Base-by-base conservation (phyloP, 1,284 basidiomycete species). In the Trametes versicolor region DNA sequence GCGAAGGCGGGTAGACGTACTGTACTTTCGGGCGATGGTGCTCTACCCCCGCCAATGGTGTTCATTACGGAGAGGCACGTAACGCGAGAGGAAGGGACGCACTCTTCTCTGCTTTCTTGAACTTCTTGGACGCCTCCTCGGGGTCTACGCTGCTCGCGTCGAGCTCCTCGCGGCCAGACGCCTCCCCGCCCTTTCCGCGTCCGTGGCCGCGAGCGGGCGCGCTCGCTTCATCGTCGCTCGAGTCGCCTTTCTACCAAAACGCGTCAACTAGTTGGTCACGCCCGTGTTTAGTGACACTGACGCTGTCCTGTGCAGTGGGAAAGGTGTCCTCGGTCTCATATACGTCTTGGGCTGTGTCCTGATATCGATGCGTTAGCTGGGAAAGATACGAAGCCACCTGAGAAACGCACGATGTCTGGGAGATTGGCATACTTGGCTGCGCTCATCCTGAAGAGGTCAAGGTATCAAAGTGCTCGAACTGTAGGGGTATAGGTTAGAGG, bases 341-440 rank as follows among this genome's bases (percentile, higher is more conserved):
- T 43, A 97, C 87, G 76, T 98, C 96, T 48, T 88, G 93, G 1
- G 94, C 94, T 9, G 93, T 94, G 76, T 97, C 95, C 94, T 97
- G 63, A 52, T 12, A 39, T 64, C 53, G 55, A n/a, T 53, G 17
- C 56, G 47, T 56, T 37, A 49, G 48, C 23, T 27, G 36, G 29
- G 43, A 58, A 50, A 7, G 3, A 52, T 25, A 50, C 45, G 12
- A 21, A 66, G 47, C 17, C 39, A 53, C 29, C 50, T 50, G 12
- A 23, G 21, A 21, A 23, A 82, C 88, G 71, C 72, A 96, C 96
- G 65, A 98, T 97, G 74, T 98, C 95, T 27, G 96, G 96, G 8
- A 98, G 82, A 70, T 91, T 89, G 6, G 93, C 89, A 74, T 97
- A 98, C 76, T 98, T 97, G 77, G 86, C 86, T 41, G 78, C 81